Evolutionary conservation across 768 basidiomycete species (phyloP), one percentile per base, ranked within the genome.

Genomic region (Serendipita vermifera): DNA sequence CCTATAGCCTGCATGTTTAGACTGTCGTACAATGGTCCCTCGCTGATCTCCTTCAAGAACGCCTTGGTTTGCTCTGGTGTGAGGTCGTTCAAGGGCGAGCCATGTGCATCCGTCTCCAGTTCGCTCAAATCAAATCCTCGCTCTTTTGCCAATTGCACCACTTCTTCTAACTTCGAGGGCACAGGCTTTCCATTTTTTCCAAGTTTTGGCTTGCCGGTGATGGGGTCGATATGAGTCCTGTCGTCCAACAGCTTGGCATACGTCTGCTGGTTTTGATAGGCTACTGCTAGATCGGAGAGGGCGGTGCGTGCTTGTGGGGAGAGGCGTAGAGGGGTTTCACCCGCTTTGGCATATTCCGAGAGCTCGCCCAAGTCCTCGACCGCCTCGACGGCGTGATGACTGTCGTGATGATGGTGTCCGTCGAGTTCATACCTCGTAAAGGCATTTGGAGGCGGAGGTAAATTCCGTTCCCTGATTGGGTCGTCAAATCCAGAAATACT

Each of bases 401-500:
- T 31, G 31, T 57, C 56, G 32, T 57, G 46, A 32, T 57, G 46
- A 9, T 9, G 9, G 7, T 51, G 15, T 15, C 31, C 46, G 7
- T 14, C 24, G 22, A 29, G 24, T 15, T 26, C 46, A 20, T 15
- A 51, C 5, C n/a, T 20, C 7, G 46, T 29, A 29, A 51, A 29
- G 20, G 56, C 56, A 29, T 43, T 43, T 5, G 31, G 24, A 4
- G 56, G 41, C 33, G 89, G 87, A 60, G 87, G 85, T 59, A 78
- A 66, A 65, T 89, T 88, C 58, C 87, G 82, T 70, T 90, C 87
- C 87, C 87, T 78, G 76, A 29, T 58, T 54, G 55, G 31, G 57
- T 54, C 31, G 56, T 57, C 51, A 27, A 29, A 33, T 58, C 43
- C 14, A 46, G 60, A 54, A 60, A 60, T 11, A 6, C 48, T 39